A percentile compares a stretch with the other conserved stretches of the same genome.
Evolutionary conservation across 139 green algal genomes (phyloP).

Genomic region (Volvox africanus): DNA sequence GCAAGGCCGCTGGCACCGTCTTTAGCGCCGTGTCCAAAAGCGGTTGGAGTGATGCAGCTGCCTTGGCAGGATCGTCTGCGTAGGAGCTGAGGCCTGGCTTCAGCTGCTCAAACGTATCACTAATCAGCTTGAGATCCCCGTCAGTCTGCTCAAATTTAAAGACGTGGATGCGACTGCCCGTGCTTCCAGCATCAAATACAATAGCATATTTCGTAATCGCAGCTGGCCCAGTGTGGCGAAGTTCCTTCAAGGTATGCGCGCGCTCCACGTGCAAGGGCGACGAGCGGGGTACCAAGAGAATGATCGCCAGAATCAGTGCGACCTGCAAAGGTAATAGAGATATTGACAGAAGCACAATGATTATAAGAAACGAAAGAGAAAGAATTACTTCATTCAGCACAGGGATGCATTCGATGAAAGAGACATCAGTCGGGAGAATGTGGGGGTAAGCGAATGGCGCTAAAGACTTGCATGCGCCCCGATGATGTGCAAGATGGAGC

Average conservation of each 20-base stretch:
- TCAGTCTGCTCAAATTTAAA: constrained; percentile 87
- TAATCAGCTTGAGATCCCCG: constrained; percentile 76
- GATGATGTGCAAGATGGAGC: too few relatives aligned
- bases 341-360: too few relatives aligned
- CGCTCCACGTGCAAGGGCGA: constrained; percentile 29
- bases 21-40: constrained; percentile 88
- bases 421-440: too few relatives aligned
- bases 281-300: constrained; percentile 69
- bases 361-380: too few relatives aligned
- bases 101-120: constrained; percentile 92
- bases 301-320: constrained; percentile 73
- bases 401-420: too few relatives aligned
- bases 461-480: too few relatives aligned
- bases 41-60: constrained; percentile 82
- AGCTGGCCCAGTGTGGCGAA: constrained; percentile 30
- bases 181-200: constrained; percentile 97
- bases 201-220: constrained; percentile 78
- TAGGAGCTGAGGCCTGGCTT: constrained; percentile 95
- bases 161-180: constrained; percentile 95
- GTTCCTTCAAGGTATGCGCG: constrained; percentile 46
- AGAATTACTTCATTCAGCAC: too few relatives aligned
- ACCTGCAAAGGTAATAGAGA: constrained; percentile 47
- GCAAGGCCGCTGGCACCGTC: constrained; percentile 79
- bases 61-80: constrained; percentile 78
- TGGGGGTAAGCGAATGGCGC: too few relatives aligned